Evolutionary conservation across 2,329 filamentous ascomycete genomes (phyloP), one percentile per base, ranked within the genome.

Genomic region (Penicillium sp.): DNA sequence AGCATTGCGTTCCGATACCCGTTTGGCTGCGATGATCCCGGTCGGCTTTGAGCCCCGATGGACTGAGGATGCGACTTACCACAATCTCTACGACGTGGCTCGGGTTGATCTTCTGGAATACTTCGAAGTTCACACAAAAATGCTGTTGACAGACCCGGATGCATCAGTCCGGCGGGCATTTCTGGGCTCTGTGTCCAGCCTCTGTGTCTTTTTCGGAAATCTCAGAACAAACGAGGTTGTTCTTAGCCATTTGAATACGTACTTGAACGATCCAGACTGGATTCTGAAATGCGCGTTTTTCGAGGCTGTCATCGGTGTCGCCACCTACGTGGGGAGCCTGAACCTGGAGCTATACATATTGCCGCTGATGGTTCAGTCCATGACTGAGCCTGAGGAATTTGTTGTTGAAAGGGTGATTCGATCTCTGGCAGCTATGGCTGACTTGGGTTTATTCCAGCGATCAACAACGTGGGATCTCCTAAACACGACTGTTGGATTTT

Each of bases 201-300:
- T 98, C 1, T 98, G 93, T 65, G 82, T 96, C 57, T 97, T 98
- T 69, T 97, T 98, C 58, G 89, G 88, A 3, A 90, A 87, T 53
- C 79, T 84, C n/a, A 85, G 89, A 62, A 86, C 91, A 1, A 96
- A 94, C 65, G 93, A 98, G 64, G 88, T 98, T n/a, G 83, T 98
- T 15, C 74, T 98, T 21, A 95, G 89, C 29, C 93, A 98, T 70
- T 75, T 98, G 26, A 97, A 97, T 64, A 98, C 93, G 0, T 98
- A 98, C 61, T 73, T 98, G 8, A 98, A 98, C 58, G 93, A 97
- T 61, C 82, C 85, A 37, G 90, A 98, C 65, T 98, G 93, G 93
- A 88, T 88, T 66, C 73, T 98, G 29, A 96, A 95, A 67, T 96
- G 89, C 61, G 89, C 91, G 3, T 97, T 97, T 65, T 96, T 98